Evolutionary conservation across 176 grass and related monocot species (phyloP), one percentile per base, ranked within the genome.

Genomic region (Raddia distichophylla): DNA sequence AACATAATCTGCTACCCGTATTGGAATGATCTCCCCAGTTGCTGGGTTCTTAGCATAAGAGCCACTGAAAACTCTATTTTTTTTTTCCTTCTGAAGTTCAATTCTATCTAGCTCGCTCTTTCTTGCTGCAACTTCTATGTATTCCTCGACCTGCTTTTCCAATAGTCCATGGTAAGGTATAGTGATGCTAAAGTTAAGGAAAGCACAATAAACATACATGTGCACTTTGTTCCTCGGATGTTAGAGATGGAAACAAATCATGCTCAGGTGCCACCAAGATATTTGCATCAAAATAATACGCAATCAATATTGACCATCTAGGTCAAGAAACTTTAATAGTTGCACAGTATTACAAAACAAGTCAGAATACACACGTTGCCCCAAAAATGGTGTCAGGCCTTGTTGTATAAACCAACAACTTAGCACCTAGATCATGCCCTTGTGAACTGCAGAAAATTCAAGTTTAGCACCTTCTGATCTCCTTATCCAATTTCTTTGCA

Each of bases 1-100:
- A 85, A 98, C 95, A 90, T 98, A 98, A 89, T 98, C 95, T 79
- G 92, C 95, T 17, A 94, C 83, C 95, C 95, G 94, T 89, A 98
- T 94, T 87, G 95, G 95, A 84, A 98, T 91, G 61, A 87, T 68
- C 60, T 94, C 92, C 75, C 92, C 88, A 7, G 87, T 94, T 89
- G 90, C 95, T 75, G 90, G 92, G 67, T 98, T 98, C 77, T 83
- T 93, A 88, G 95, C 95, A 86, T 91, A 98, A 75, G 90, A 93
- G 75, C 95, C 95, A 86, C 95, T 93, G 53, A 98, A 98, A 91
- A 98, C 87, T 81, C 95, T 90, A 4, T 88, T 93, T 89, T 98
- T 98, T 86, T 89, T 27, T 27, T 27, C 95, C 79, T 98, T 98
- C 86, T 98, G 95, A 82, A 98, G 88, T 77, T 98, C 95, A 76